Percentiles rank a stretch among this genome's conserved stretches.
phyloP scores from a whole-genome alignment of 2,329 filamentous ascomycete genomes.

The Aspergillus terreus region DNA sequence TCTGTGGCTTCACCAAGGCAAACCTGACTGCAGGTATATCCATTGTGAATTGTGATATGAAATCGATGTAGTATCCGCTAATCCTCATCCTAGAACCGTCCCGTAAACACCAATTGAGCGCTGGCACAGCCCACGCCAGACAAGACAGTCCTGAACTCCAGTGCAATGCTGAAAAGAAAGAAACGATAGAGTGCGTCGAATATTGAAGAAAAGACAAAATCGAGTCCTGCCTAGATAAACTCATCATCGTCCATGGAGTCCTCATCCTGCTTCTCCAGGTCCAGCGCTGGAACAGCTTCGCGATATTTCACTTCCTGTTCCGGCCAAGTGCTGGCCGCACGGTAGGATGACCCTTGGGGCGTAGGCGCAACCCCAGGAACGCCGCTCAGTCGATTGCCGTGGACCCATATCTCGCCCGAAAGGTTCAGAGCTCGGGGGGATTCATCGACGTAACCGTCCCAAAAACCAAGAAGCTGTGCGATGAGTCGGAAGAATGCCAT shows the following conservation, averaged over 20 bases:
- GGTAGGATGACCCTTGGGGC: neutral
- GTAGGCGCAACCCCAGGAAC: slow-evolving; percentile 11
- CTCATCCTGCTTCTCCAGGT: slow-evolving; percentile 14
- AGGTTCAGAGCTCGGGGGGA: slow-evolving; percentile 20
- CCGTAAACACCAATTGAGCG: too few relatives aligned
- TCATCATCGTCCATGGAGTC: slow-evolving; percentile 14
- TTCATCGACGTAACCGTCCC: slow-evolving; percentile 43
- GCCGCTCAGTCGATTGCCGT: slow-evolving; percentile 21
- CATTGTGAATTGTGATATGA: neutral
- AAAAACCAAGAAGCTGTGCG: slow-evolving; percentile 36
- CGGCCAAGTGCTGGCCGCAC: neutral
- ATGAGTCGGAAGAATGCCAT: slow-evolving; percentile 29
- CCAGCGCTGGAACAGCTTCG: slow-evolving; percentile 7
- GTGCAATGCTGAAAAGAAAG: too few relatives aligned
- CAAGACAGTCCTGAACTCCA: too few relatives aligned
- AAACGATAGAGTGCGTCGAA: too few relatives aligned
- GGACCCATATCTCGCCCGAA: slow-evolving; percentile 28
- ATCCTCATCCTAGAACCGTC: neutral
- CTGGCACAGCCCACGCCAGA: too few relatives aligned
- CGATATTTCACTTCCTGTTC: neutral
- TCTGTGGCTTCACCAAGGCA: neutral
- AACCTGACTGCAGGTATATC: neutral
- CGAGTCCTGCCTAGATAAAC: neutral
- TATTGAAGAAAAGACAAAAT: neutral
- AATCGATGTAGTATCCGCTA: neutral